phyloP scores from a whole-genome alignment of 1,284 basidiomycete species.

The Marasmius oreades region DNA sequence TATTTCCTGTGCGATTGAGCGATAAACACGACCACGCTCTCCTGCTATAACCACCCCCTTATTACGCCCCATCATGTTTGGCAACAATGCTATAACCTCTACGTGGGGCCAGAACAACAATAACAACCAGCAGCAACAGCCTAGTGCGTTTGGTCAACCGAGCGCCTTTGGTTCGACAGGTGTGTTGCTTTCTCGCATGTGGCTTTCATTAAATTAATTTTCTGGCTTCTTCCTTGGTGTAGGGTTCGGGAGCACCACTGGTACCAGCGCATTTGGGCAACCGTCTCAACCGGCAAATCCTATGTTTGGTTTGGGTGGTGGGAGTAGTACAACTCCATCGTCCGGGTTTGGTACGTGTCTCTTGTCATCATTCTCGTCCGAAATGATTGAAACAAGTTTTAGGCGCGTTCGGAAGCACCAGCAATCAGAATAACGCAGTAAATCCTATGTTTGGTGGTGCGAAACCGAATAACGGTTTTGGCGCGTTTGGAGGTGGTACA shows the following conservation, averaged over 20 bases:
- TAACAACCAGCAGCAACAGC: conserved; percentile 36
- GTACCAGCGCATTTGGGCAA: conserved; percentile 40
- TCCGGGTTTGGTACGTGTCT: conserved; percentile 53
- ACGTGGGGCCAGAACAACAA: conserved; percentile 57
- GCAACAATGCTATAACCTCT: conserved; percentile 44
- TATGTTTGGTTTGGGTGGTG: conserved; percentile 62
- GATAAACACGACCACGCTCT: conserved; percentile 23
- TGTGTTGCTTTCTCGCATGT: conserved; percentile 27
- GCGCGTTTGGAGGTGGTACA: conserved; percentile 54
- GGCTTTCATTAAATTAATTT: conserved; percentile 13
- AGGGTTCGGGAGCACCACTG: conserved; percentile 35
- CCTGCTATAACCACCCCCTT: conserved; percentile 4
- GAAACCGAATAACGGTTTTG: conserved; percentile 68
- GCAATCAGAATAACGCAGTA: conserved; percentile 29
- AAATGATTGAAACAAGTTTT: conserved; percentile 14
- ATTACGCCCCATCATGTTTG: conserved; percentile 47
- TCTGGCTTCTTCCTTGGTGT: conserved; percentile 10
- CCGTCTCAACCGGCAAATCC: conserved; percentile 62
- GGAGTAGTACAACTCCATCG: conserved; percentile 31
- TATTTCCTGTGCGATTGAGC: conserved; percentile 9
- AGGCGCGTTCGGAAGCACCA: conserved; percentile 60
- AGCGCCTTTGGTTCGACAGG: conserved; percentile 39
- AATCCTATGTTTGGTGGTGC: conserved; percentile 55
- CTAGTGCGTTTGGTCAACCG: conserved; percentile 46
- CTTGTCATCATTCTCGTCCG: conserved; percentile 15